These are phyloP conservation scores for Vigna radiata DNA, from an alignment of 306 rosid genomes.

Conservation along the genomic window DNA sequence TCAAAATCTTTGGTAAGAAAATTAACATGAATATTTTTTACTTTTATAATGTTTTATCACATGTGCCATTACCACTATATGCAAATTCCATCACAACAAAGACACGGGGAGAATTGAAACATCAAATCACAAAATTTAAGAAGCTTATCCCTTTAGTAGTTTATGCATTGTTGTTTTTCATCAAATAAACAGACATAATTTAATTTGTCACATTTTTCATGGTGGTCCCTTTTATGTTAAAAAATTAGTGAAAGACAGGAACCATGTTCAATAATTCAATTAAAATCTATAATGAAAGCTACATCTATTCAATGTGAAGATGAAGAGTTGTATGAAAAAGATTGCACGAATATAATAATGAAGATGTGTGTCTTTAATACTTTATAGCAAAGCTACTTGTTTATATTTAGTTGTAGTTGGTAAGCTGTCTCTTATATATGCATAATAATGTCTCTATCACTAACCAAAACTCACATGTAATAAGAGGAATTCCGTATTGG, in stretches of 20 bases:
- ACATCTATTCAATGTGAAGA: not conserved
- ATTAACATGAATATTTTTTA: not conserved
- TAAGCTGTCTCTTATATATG: conserved; percentile 18
- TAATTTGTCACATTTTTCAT: conserved; percentile 21
- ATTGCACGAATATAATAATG: not conserved
- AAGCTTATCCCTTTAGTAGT: conserved; percentile 3
- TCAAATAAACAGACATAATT: not conserved
- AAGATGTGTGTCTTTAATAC: conserved; percentile 3
- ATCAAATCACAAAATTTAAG: not conserved
- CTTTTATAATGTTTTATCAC: not conserved
- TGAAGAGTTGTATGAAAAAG: not conserved
- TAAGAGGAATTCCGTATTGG: not conserved
- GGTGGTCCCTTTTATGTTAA: not conserved
- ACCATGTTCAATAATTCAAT: conserved; percentile 2
- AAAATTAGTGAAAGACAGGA: not conserved
- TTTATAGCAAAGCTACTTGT: not conserved
- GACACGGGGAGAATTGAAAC: not conserved
- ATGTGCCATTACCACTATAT: not conserved
- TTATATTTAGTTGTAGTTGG: conserved; percentile 18
- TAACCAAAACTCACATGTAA: conserved; percentile 9
- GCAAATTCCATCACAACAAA: not conserved
- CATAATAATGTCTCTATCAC: conserved; percentile 10
- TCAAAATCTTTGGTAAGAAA: not conserved
- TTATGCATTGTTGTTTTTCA: not conserved
- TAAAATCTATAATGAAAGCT: not conserved